These are phyloP conservation scores for Porphyra umbilicalis DNA, from an alignment of 31 red algal genomes.

Conservation along the genomic window DNA sequence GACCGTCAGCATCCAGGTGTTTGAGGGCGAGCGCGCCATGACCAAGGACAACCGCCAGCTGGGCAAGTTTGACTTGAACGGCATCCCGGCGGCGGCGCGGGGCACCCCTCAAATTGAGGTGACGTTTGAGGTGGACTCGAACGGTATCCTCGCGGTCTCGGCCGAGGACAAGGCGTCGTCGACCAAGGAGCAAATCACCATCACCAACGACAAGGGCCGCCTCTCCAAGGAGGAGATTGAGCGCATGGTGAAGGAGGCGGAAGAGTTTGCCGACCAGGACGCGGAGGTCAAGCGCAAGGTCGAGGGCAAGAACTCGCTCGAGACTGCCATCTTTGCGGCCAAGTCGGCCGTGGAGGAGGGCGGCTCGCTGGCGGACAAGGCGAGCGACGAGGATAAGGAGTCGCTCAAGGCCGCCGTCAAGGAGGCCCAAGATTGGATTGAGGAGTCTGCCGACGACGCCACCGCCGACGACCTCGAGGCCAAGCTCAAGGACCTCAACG, in stretches of 20 bases:
- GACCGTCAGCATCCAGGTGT: conserved; percentile 90
- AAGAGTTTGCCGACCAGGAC: conserved; percentile 93
- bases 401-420: conserved; percentile 55
- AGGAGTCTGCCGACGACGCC: conserved; percentile 67
- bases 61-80: conserved; percentile 88
- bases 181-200: conserved; percentile 87
- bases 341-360: conserved; percentile 74
- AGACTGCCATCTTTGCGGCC: conserved; percentile 65
- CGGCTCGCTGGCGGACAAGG: conserved; percentile 59
- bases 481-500: conserved; percentile 81
- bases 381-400: conserved; percentile 64
- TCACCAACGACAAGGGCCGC: conserved; percentile 93
- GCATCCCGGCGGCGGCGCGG: conserved; percentile 79
- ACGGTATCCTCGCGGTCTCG: conserved; percentile 86
- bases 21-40: conserved; percentile 85
- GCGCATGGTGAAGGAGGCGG: conserved; percentile 96
- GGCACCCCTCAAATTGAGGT: conserved; percentile 95
- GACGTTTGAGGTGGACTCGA: conserved; percentile 93
- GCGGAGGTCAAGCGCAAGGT: conserved; percentile 80
- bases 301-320: conserved; percentile 86
- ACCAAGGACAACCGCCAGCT: conserved; percentile 92
- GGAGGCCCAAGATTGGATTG: conserved; percentile 83
- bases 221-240: conserved; percentile 97
- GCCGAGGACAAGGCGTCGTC: conserved; percentile 90
- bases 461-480: conserved; percentile 78